Percentiles rank a stretch among this genome's conserved stretches.
These are phyloP conservation scores for Termitomyces sp. DNA, from an alignment of 768 basidiomycete genomes.

Conservation along the genomic window DNA sequence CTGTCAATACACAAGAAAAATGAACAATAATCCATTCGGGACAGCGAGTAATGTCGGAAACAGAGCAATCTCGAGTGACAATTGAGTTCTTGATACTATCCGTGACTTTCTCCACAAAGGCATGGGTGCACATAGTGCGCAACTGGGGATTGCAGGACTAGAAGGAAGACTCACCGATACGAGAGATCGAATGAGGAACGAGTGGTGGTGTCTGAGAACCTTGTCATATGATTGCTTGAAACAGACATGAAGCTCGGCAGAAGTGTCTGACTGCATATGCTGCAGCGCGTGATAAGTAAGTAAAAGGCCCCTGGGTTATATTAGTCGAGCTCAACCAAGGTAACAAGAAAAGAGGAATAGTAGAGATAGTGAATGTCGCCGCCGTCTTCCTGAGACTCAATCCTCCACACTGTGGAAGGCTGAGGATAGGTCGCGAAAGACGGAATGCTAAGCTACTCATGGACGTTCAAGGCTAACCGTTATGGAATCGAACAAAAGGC, in stretches of 20 bases:
- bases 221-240: slow-evolving; percentile 70
- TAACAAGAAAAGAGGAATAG: no score
- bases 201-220: slow-evolving; percentile 61
- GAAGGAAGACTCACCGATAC: slow-evolving; percentile 41
- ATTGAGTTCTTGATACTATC: neutral
- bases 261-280: slow-evolving; percentile 52
- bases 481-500: neutral
- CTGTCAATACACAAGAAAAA: neutral
- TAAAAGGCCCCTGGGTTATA: slow-evolving; percentile 47
- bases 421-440: neutral
- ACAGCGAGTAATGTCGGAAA: neutral
- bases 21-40: neutral
- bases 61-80: no score
- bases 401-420: neutral
- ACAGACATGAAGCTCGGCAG: slow-evolving; percentile 55
- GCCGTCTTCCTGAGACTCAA: neutral
- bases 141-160: slow-evolving; percentile 9
- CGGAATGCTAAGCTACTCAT: neutral
- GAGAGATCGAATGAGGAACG: slow-evolving; percentile 60
- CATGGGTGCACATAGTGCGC: neutral
- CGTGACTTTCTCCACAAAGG: neutral
- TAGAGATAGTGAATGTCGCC: no score
- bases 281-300: slow-evolving; percentile 67
- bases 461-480: neutral
- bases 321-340: neutral